Percentiles rank a stretch among this genome's conserved stretches.
Evolutionary conservation across 1,284 basidiomycete species (phyloP).

Genomic region (Taiwanofungus camphoratus): DNA sequence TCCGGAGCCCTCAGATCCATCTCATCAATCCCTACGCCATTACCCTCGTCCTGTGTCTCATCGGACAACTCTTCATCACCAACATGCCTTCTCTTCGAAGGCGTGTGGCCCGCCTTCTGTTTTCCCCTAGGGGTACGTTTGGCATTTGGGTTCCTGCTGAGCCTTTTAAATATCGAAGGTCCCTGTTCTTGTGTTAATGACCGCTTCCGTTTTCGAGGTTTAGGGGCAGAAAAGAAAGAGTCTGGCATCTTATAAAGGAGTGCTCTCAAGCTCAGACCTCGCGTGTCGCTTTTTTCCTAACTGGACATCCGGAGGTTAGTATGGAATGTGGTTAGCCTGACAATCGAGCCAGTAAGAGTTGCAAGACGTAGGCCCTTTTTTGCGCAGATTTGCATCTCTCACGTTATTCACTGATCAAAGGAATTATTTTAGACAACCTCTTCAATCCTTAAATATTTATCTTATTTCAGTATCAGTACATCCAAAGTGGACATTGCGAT

Average conservation of each 20-base stretch:
- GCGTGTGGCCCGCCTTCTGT: constrained; percentile 16
- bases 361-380: too few relatives aligned
- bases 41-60: constrained; percentile 50
- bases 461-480: too few relatives aligned
- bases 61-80: constrained; percentile 72
- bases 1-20: constrained; percentile 68
- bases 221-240: constrained; percentile 71
- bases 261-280: not conserved
- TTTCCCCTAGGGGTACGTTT: constrained; percentile 7
- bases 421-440: too few relatives aligned
- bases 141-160: constrained; percentile 13
- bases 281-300: not conserved
- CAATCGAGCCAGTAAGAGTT: too few relatives aligned
- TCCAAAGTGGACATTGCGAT: too few relatives aligned
- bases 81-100: constrained; percentile 23
- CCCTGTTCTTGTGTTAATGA: constrained; percentile 29
- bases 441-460: too few relatives aligned
- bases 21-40: constrained; percentile 55
- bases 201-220: constrained; percentile 68
- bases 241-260: constrained; percentile 55
- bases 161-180: constrained; percentile 26
- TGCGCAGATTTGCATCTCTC: too few relatives aligned
- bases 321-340: too few relatives aligned
- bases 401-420: too few relatives aligned
- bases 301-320: not conserved